Base-by-base conservation (phyloP, 2,329 filamentous ascomycete genomes). In the Trichoderma sp. region DNA sequence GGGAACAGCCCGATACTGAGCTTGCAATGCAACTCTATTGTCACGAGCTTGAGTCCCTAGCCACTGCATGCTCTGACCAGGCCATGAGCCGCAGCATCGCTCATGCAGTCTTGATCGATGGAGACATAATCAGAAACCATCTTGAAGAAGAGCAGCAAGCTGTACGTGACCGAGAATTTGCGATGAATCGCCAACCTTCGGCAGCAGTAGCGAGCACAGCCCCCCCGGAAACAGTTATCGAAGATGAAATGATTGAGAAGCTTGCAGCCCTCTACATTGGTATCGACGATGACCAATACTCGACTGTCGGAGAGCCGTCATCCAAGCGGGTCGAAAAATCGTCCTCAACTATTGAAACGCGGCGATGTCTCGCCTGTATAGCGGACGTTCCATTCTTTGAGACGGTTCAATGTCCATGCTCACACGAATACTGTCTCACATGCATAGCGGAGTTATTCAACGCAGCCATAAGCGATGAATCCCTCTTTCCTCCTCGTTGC, bases 401-500 rank as follows among this genome's bases (percentile, higher is more conserved):
- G 32, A 56, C 21, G 2, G 15, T 66, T 12, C 47, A 66, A 30
- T 75, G 66, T 12, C 83, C n/a, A 21, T 81, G 87, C 77, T 8
- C 76, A 0, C 86, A 90, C 72, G 77, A 82, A 1, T 90, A 89
- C 76, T 91, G 88, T 74, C 77, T 75, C 0, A 73, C 70, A 1
- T 90, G 88, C 74, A 74, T 90, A 0, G 73, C 74, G 0, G 61
- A 72, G 0, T 80, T 87, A 0, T 85, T 89, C 74, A 15, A 74
- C 0, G 65, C 76, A 0, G 81, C 85, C 0, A 79, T 87, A 18
- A 77, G 0, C 11, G 84, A 88, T 70, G 85, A 89, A 61, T 79
- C 81, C 0, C 74, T 87, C 0, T 90, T 88, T 67, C 88, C 88
- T 0, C 86, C 87, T 0, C 79, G 82, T 4, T 90, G 88, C 76